phyloP scores from a whole-genome alignment of 345 rosid species.

The Carallia brachiata region DNA sequence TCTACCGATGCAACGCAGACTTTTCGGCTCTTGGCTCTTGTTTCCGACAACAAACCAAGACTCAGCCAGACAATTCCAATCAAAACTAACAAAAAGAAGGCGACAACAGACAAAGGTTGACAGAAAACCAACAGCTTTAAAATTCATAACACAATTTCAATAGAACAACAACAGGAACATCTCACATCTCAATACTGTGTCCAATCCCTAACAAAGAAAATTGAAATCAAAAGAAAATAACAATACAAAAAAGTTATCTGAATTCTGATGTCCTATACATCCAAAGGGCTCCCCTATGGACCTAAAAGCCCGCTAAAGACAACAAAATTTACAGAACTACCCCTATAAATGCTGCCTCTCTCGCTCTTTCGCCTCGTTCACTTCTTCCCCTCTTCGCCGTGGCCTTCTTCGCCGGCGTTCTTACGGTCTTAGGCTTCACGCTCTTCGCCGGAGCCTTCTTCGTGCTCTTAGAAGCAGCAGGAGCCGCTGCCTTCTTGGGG shows the following conservation, averaged over 20 bases:
- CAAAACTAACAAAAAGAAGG: no score
- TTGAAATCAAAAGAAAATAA: neutral
- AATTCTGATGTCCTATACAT: conserved; percentile 21
- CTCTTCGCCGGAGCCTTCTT: conserved; percentile 45
- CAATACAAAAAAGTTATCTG: conserved; percentile 13
- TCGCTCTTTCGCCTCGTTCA: neutral
- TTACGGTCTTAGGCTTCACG: conserved; percentile 22
- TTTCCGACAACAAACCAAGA: no score
- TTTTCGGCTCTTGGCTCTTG: no score
- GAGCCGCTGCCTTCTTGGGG: conserved; percentile 42
- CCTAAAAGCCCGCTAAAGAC: conserved; percentile 18
- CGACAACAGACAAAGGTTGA: no score
- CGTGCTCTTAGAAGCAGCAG: conserved; percentile 46
- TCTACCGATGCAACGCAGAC: no score
- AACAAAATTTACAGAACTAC: conserved; percentile 33
- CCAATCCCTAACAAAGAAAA: conserved; percentile 3
- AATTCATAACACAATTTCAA: neutral
- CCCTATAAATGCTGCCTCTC: conserved; percentile 20
- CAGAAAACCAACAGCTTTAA: neutral
- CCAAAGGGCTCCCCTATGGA: conserved; percentile 8
- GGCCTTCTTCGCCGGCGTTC: conserved; percentile 36
- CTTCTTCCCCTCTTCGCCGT: conserved; percentile 46
- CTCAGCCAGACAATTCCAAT: no score
- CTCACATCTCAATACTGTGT: conserved; percentile 16
- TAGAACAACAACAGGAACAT: neutral